Conservation (phyloP, 768 basidiomycete genomes). For the Postia placenta region DNA sequence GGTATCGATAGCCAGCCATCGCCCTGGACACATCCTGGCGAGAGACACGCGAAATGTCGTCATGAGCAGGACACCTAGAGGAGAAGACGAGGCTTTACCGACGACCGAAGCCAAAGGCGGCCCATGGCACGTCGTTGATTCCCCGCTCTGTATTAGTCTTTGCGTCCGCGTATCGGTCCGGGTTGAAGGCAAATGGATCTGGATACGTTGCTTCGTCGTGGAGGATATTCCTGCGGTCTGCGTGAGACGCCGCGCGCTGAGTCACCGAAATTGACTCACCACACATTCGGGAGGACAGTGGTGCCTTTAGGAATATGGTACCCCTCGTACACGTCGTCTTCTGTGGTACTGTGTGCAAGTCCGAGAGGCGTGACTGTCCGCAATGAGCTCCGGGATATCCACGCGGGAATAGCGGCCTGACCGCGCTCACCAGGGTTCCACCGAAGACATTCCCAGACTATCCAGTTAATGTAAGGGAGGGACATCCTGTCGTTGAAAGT, state of each 20-base stretch:
- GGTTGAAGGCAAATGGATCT: conserved; percentile 17
- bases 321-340: conserved; percentile 18
- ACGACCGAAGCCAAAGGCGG: conserved; percentile 18
- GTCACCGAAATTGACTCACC: conserved; percentile 13
- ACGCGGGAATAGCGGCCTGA: too few species aligned
- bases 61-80: background rate
- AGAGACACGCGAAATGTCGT: too few species aligned
- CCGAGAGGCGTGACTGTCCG: conserved; percentile 23
- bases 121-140: conserved; percentile 12
- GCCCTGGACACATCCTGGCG: conserved; percentile 19
- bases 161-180: conserved; percentile 19
- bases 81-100: conserved; percentile 3
- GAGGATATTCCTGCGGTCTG: conserved; percentile 11
- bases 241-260: background rate
- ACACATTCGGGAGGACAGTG: conserved; percentile 16
- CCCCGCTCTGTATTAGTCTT: conserved; percentile 1
- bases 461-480: conserved; percentile 24
- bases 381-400: too few species aligned
- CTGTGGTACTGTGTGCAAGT: conserved; percentile 15
- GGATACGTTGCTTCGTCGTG: conserved; percentile 17
- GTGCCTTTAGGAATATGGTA: conserved; percentile 14
- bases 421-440: conserved; percentile 16
- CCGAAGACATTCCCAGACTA: conserved; percentile 27
- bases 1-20: conserved; percentile 17
- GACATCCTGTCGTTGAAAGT: conserved; percentile 19